These are phyloP conservation scores for Reticulascus tulasneorum DNA, from an alignment of 2,329 filamentous ascomycete species.

Conservation along the genomic window DNA sequence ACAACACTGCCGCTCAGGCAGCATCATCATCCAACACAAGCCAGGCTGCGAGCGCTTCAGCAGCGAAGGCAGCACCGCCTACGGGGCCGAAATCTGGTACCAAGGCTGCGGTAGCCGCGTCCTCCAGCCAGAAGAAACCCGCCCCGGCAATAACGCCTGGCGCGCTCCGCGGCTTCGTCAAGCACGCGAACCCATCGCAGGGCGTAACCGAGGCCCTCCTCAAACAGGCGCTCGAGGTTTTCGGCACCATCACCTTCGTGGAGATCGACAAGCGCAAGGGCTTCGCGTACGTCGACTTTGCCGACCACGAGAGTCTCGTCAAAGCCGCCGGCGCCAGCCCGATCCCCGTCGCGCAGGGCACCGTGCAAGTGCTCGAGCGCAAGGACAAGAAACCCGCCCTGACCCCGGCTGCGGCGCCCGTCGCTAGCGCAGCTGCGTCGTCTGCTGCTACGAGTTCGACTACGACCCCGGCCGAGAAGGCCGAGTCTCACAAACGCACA, in stretches of 20 bases:
- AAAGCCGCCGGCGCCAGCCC: constrained; percentile 81
- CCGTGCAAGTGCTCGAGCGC: constrained; percentile 81
- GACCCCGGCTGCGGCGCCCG: constrained; percentile 3
- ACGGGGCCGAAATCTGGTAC: constrained; percentile 20
- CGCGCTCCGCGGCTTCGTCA: constrained; percentile 68
- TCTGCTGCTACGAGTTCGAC: not conserved
- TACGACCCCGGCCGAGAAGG: constrained; percentile 13
- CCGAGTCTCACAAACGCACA: constrained; percentile 17
- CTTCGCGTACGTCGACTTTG: constrained; percentile 90
- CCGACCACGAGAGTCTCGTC: constrained; percentile 64
- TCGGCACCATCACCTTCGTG: constrained; percentile 72
- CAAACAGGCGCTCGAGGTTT: constrained; percentile 67
- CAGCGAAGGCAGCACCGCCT: constrained; percentile 9
- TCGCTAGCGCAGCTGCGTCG: constrained; percentile 4
- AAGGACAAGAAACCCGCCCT: constrained; percentile 53
- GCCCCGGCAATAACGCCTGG: constrained; percentile 32
- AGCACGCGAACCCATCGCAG: constrained; percentile 83
- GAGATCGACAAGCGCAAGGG: constrained; percentile 95
- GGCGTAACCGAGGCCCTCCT: constrained; percentile 83
- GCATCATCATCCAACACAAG: constrained; percentile 11
- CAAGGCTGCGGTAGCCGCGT: constrained; percentile 4
- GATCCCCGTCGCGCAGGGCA: constrained; percentile 76
- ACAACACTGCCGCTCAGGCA: constrained; percentile 14
- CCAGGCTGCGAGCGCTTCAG: not conserved
- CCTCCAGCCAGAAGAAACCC: constrained; percentile 24